A percentile compares a stretch with the other conserved stretches of the same genome.
Evolutionary conservation across 768 basidiomycete species (phyloP).

Genomic region (Mrakia hoshinonis): DNA sequence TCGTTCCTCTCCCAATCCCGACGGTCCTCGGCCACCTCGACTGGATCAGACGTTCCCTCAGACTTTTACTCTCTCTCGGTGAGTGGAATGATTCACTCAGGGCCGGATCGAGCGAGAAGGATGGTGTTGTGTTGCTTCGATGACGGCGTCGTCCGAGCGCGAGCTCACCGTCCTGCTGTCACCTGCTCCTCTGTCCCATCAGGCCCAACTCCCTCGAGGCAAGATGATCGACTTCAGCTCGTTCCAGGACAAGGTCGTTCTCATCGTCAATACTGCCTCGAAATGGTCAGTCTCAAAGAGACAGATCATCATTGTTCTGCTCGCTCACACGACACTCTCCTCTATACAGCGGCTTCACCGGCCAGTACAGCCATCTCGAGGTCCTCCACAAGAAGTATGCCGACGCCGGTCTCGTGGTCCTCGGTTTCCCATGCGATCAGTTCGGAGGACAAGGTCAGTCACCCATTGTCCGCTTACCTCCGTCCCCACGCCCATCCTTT

Average conservation of each 20-base stretch:
- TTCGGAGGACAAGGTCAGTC: slow-evolving; percentile 50
- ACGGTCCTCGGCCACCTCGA: slow-evolving; percentile 2
- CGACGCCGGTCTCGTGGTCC: slow-evolving; percentile 55
- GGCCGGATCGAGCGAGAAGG: background rate
- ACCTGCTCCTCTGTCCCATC: background rate
- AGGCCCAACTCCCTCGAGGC: slow-evolving; percentile 18
- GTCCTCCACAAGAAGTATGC: slow-evolving; percentile 76
- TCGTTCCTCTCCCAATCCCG: slow-evolving; percentile 1
- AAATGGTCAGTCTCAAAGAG: background rate
- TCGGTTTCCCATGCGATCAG: slow-evolving; percentile 66
- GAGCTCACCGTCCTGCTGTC: background rate
- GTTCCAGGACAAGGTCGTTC: slow-evolving; percentile 12
- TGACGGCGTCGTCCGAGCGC: background rate
- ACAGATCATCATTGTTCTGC: background rate
- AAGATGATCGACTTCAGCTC: slow-evolving; percentile 12
- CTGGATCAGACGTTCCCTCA: background rate
- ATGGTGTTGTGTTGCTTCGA: too few relatives aligned
- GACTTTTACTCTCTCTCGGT: slow-evolving; percentile 7
- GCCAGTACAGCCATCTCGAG: slow-evolving; percentile 58
- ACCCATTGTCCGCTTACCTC: background rate
- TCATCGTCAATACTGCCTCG: slow-evolving; percentile 3
- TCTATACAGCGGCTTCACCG: slow-evolving; percentile 37
- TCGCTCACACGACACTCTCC: background rate
- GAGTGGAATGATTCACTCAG: background rate
- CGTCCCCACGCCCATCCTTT: background rate